Base-by-base conservation (phyloP, 441 rosid species). In the Euphorbia celastroides region DNA sequence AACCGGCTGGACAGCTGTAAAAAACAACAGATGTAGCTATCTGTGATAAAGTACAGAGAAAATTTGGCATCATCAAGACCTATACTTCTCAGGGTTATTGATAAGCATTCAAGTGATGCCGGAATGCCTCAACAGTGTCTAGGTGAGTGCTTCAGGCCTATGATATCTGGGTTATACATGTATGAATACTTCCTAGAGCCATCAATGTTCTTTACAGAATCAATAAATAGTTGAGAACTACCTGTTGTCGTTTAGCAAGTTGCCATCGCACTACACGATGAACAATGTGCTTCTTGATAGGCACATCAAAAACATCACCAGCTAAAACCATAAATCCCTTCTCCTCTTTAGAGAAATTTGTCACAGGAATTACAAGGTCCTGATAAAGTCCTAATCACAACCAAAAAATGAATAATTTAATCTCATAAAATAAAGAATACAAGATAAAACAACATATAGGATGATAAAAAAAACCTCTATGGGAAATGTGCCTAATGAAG, bases 181-280 rank as follows among this genome's bases (percentile, higher is more conserved):
- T 25, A 56, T 46, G 36, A 42, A 38, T 54, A 11, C 34, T 42
- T 57, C 23, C 70, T 57, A 56, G 25, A 10, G 9, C n/a, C 19
- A 64, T 17, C 27, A 10, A 30, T 32, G 68, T 31, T 42, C 59
- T 32, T 72, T 60, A 11, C 32, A 50, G 44, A 12, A 30, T 60
- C 64, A 32, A 52, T 27, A 27, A 34, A 60, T 57, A 19, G 57
- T 55, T 51, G 72, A 70, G 34, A 10, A 64, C 61, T 75, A 91
- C 94, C 93, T 91, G 96, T 70, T 89, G 96, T 60, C 92, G 80
- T 77, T 94, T 94, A 7, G 97, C 92, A 73, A 89, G 99, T 80
- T 91, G 97, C 96, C 96, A 93, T 75, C 76, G 74, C 55, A 89
- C 96, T 32, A 94, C 97, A 68, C 89, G 80, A 70, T 89, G 99